These are phyloP conservation scores for Calonectria hawksworthii DNA, from an alignment of 2,329 filamentous ascomycete genomes.

Conservation along the genomic window DNA sequence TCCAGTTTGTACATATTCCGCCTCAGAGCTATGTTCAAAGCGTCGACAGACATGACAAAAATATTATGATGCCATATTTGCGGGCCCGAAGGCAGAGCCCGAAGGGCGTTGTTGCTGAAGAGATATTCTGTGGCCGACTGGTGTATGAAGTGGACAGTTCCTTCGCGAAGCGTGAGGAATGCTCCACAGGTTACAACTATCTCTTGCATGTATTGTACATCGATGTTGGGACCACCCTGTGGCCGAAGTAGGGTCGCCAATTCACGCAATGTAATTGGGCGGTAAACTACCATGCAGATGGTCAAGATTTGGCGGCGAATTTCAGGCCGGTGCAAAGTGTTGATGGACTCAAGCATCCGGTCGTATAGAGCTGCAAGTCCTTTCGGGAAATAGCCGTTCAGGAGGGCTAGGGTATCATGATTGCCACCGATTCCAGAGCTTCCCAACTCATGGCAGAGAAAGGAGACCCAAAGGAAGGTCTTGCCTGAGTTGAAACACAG, in stretches of 20 bases:
- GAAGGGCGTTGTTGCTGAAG: constrained; percentile 39
- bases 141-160: constrained; percentile 54
- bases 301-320: constrained; percentile 53
- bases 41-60: constrained; percentile 51
- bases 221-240: constrained; percentile 23
- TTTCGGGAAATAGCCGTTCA: constrained; percentile 47
- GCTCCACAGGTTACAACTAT: constrained; percentile 54
- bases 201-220: constrained; percentile 33
- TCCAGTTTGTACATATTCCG: constrained; percentile 54
- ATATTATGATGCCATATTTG: constrained; percentile 49
- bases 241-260: constrained; percentile 42
- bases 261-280: constrained; percentile 55
- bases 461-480: constrained; percentile 50
- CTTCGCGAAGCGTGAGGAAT: constrained; percentile 53
- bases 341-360: constrained; percentile 54
- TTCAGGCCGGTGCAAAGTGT: constrained; percentile 43
- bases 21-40: constrained; percentile 46
- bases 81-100: constrained; percentile 48
- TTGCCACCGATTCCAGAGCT: background rate
- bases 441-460: constrained; percentile 36
- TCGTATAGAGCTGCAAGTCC: constrained; percentile 54
- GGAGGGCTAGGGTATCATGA: constrained; percentile 27
- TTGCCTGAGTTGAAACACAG: background rate
- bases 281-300: constrained; percentile 47
- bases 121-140: constrained; percentile 61